These are phyloP conservation scores for Eremochloa ophiuroides DNA, from an alignment of 176 grass and related monocot species.

Conservation along the genomic window DNA sequence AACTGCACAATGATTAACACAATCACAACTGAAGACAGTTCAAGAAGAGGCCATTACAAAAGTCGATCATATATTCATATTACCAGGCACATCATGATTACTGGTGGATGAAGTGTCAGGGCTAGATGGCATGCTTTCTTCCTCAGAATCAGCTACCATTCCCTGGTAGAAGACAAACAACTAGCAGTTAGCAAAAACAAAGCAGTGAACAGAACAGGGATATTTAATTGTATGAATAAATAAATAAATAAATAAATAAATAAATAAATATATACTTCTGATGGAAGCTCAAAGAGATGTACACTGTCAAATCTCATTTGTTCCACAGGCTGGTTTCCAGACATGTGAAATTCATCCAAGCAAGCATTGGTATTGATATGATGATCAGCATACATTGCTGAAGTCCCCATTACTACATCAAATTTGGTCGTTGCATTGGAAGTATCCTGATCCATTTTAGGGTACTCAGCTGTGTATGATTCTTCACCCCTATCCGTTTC, in stretches of 20 bases:
- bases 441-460: slow-evolving; percentile 42
- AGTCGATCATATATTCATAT: neutral
- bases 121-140: slow-evolving; percentile 39
- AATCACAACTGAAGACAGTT: neutral
- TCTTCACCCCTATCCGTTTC: slow-evolving; percentile 27
- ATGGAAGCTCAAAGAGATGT: slow-evolving; percentile 28
- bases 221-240: slow-evolving; percentile 20
- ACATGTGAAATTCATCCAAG: slow-evolving; percentile 38
- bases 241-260: slow-evolving; percentile 7
- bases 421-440: slow-evolving; percentile 42
- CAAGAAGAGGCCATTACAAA: neutral
- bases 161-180: slow-evolving; percentile 26
- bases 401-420: slow-evolving; percentile 31
- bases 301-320: slow-evolving; percentile 26
- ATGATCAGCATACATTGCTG: slow-evolving; percentile 45
- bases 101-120: slow-evolving; percentile 31
- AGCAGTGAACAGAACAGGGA: slow-evolving; percentile 5
- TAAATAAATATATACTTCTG: slow-evolving; percentile 18
- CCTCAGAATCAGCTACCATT: slow-evolving; percentile 30
- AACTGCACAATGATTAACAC: slow-evolving; percentile 24
- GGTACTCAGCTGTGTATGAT: slow-evolving; percentile 33
- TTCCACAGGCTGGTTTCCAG: slow-evolving; percentile 31
- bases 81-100: slow-evolving; percentile 34
- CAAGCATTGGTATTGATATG: slow-evolving; percentile 27
- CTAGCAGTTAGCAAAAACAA: neutral